phyloP scores from a whole-genome alignment of 192 early-diverging fungal species.

The Coemansia sp. region DNA sequence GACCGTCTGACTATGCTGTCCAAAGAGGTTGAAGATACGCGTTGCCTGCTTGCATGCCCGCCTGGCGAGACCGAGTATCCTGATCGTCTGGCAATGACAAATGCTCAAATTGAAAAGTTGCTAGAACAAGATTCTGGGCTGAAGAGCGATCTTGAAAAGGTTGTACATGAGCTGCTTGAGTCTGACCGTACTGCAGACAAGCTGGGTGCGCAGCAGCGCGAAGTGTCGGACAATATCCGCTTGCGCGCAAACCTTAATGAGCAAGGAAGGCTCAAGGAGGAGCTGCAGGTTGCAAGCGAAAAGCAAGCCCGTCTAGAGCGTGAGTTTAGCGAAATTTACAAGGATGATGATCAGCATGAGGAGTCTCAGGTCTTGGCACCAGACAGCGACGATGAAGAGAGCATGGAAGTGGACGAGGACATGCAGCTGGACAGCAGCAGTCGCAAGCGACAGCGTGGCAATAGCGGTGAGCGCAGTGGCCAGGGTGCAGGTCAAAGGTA shows the following conservation, averaged over 20 bases:
- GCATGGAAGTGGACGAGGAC: not conserved
- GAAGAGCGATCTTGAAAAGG: slow-evolving; percentile 34
- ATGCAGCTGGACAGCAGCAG: slow-evolving; percentile 4
- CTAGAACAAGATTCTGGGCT: slow-evolving; percentile 40
- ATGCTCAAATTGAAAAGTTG: slow-evolving; percentile 34
- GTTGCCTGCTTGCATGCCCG: slow-evolving; percentile 20
- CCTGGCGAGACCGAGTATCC: slow-evolving; percentile 22
- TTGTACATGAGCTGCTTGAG: slow-evolving; percentile 54
- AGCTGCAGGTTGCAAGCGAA: slow-evolving; percentile 33
- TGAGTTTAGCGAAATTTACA: slow-evolving; percentile 35
- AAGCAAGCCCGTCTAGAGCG: slow-evolving; percentile 32
- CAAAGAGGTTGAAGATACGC: slow-evolving; percentile 33
- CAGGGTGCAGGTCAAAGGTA: slow-evolving; percentile 4
- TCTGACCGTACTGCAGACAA: slow-evolving; percentile 45
- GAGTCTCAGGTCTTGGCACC: not conserved
- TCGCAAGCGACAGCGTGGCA: slow-evolving; percentile 30
- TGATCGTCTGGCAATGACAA: slow-evolving; percentile 33
- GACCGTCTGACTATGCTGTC: slow-evolving; percentile 42
- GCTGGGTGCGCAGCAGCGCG: slow-evolving; percentile 45
- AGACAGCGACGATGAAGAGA: slow-evolving; percentile 17
- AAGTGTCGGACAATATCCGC: slow-evolving; percentile 43
- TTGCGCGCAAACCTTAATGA: slow-evolving; percentile 27
- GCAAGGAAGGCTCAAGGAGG: slow-evolving; percentile 42
- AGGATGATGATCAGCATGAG: slow-evolving; percentile 8
- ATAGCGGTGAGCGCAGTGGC: slow-evolving; percentile 8